Base-by-base conservation (phyloP, 805 yeast genomes). In the Wickerhamomyces subpelliculosus region DNA sequence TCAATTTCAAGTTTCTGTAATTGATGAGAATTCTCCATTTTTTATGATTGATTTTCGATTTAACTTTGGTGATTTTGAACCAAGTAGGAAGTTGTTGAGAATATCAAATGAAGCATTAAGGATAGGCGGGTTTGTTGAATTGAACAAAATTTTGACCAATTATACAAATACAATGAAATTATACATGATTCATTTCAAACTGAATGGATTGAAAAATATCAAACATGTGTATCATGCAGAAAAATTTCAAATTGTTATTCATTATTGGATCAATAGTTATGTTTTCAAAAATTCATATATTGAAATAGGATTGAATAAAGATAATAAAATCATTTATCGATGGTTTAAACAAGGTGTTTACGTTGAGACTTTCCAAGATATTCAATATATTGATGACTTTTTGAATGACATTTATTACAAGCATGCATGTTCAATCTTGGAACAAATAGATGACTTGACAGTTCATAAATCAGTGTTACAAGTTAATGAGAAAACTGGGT, bases 31-130 rank as follows among this genome's bases (percentile, higher is more conserved):
- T 27, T 74, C 87, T 0, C 87, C 87, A 13, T 80, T 84, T 49
- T 84, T 80, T 53, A 69, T 87, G 42, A 83, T 90, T 17, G 90
- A 85, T 55, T 82, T 88, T 58, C 70, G 75, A 39, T 73, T 88
- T 39, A 44, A 56, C 12, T 46, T 57, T 14, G 67, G 18, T 34
- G 46, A 39, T 7, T 27, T 20, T n/a, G 34, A 37, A 17, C 16
- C 31, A 16, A 14, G 29, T 14, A 38, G 42, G 12, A 69, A 67
- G 39, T 52, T 85, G 17, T 88, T 82, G 51, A 62, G 63, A 21
- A 57, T 68, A 3, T 74, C 77, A 8, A 84, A 85, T 54, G 62
- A 64, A 19, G 66, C 69, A 14, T 62, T 85, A 16, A 61, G 60
- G 18, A 60, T 52, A 18, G 49, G 54, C 8, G 75, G 78, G 0